Conservation (phyloP, 306 rosid species). For the Sicyos edulis region DNA sequence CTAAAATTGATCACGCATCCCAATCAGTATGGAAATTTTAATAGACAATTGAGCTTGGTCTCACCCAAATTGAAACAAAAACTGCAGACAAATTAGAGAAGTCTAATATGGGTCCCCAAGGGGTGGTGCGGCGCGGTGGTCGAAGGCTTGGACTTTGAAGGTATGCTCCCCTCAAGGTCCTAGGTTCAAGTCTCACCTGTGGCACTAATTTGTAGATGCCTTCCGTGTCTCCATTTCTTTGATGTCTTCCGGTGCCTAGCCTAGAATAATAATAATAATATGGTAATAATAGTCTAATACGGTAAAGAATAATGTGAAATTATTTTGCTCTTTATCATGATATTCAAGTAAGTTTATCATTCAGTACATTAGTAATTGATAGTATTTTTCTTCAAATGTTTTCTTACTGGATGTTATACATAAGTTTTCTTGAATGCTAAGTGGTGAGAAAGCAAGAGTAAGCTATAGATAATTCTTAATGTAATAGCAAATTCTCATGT, state of each 20-base stretch:
- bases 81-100: neutral
- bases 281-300: neutral
- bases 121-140: no score
- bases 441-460: neutral
- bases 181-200: no score
- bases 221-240: no score
- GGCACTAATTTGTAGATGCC: no score
- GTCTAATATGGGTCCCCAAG: no score
- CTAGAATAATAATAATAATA: no score
- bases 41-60: neutral
- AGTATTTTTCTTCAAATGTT: neutral
- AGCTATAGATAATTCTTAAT: neutral
- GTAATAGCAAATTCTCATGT: neutral
- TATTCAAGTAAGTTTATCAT: neutral
- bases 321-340: neutral
- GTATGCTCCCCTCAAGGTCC: no score
- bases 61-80: neutral
- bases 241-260: no score
- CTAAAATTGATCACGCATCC: neutral
- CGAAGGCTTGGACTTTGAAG: no score
- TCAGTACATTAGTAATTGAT: neutral
- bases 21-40: neutral
- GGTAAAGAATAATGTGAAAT: neutral
- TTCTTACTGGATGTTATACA: neutral
- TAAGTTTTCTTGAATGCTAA: neutral